Evolutionary conservation across 148 eudicot species (phyloP).

Genomic region (Persicaria tinctoria): DNA sequence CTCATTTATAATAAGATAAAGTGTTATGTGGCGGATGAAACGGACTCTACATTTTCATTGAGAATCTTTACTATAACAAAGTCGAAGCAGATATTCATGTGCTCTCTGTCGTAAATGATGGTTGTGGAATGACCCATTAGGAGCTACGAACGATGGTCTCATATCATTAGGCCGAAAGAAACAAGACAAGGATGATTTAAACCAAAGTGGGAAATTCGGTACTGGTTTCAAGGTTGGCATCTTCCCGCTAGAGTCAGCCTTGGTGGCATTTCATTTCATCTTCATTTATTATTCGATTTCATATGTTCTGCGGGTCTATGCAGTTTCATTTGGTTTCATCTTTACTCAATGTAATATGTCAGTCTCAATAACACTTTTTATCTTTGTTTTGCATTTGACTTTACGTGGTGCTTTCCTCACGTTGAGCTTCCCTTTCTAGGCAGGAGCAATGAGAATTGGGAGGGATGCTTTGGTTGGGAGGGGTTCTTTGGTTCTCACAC

Average conservation of each 20-base stretch:
- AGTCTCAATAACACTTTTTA: background rate
- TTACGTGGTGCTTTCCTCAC: background rate
- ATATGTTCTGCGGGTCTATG: slow-evolving; percentile 9
- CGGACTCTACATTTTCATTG: slow-evolving; percentile 55
- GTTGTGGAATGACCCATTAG: slow-evolving; percentile 60
- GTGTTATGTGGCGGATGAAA: slow-evolving; percentile 15
- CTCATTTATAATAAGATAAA: background rate
- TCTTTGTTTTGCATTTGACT: slow-evolving; percentile 8
- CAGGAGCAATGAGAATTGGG: slow-evolving; percentile 54
- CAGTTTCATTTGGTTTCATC: slow-evolving; percentile 5
- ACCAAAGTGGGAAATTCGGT: slow-evolving; percentile 68
- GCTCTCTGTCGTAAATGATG: slow-evolving; percentile 62
- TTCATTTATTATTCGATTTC: background rate
- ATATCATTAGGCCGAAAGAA: slow-evolving; percentile 58
- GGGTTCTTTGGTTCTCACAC: slow-evolving; percentile 72
- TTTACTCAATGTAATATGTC: background rate
- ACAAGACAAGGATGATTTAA: slow-evolving; percentile 39
- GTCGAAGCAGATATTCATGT: slow-evolving; percentile 46
- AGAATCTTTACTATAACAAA: slow-evolving; percentile 32
- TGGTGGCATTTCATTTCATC: background rate
- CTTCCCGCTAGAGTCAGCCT: background rate
- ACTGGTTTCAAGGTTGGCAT: slow-evolving; percentile 64
- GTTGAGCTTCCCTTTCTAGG: slow-evolving; percentile 27
- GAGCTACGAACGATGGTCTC: slow-evolving; percentile 50
- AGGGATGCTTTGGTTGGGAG: slow-evolving; percentile 31